Base-by-base conservation (phyloP, 1,139 yeast genomes). In the Taphrina sp. region DNA sequence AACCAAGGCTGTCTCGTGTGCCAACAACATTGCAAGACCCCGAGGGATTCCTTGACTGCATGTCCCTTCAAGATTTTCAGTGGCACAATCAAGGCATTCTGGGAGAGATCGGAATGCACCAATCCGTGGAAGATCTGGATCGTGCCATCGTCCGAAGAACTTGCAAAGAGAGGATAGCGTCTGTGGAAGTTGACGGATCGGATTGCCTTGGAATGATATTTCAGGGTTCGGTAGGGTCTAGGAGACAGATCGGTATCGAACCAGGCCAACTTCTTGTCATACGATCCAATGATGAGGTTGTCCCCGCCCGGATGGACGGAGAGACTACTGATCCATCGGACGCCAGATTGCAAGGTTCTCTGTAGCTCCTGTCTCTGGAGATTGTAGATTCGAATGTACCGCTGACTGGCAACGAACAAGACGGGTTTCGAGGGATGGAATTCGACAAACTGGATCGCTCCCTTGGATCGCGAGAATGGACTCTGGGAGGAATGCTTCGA, bases 1-100 rank as follows among this genome's bases (percentile, higher is more conserved):
- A 92, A 76, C 99, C 99, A 92, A 1, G 98, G 96, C 72, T 94
- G 97, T 67, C 84, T 83, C 62, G 98, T 97, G 76, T 94, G 98
- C 99, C 99, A 92, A 55, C 80, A 79, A 57, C 85, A 79, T 68
- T 83, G 86, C 67, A 92, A 76, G n/a, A 92, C 95, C 66, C 98
- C 98, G 61, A 92, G 74, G 67, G 86, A 83, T 66, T 80, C 80
- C 33, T 80, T 74, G 53, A 88, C 78, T 69, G 83, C 83, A 72
- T 92, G 98, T n/a, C 97, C 98, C 51, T 85, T 81, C 67, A 94
- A 76, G 69, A 90, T 89, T 79, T 92, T 94, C 71, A 94, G 79
- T 55, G 99, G 99, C 51, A 92, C 99, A 65, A 92, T 80, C 69
- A 92, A 76, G 60, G 98, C 97, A 70, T 90, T 92, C 64, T 95